Base-by-base conservation (phyloP, 2,329 filamentous ascomycete genomes). In the Claviceps sp. region DNA sequence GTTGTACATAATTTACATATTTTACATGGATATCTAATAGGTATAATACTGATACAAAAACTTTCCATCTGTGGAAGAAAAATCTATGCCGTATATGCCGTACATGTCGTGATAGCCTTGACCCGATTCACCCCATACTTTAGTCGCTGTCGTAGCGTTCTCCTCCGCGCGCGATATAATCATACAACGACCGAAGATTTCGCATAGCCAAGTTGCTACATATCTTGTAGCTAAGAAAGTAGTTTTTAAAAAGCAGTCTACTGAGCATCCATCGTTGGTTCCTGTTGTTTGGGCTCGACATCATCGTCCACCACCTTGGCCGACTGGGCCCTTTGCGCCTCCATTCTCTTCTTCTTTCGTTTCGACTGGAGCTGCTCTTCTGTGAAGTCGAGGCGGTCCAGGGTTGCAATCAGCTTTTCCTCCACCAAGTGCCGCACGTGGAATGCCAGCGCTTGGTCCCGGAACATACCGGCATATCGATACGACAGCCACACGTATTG, bases 401-500 rank as follows among this genome's bases (percentile, higher is more conserved):
- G 61, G 2, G 65, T 61, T 8, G 65, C 52, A 34, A 70, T 66
- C 61, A 97, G 90, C 63, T 79, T 82, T 50, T 81, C 74, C 68
- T 96, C 90, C 2, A 90, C 82, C 48, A 94, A 65, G 6, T 70
- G 67, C 63, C 95, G 95, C 48, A 88, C 80, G 63, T 95, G 82
- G 57, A 86, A 84, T 0, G 88, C 89, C 44, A 95, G 73, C 0
- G 73, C 72, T 59, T 91, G 80, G 57, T 84, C 86, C 5, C 72
- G 77, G 65, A 96, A 95, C 49, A 94, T 76, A 48, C 87, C 86
- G 3, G 81, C 75, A 65, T 91, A 95, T 6, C 91, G 84, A 67
- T 91, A 97, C 59, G 86, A 91, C 16, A 98, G 74, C 93, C 93
- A 98, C 2, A 95, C 75, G 63, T 97, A 98, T 47, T 90, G 71